Conservation (phyloP, 2,329 filamentous ascomycete genomes). For the Paracoccidioides brasiliensis region DNA sequence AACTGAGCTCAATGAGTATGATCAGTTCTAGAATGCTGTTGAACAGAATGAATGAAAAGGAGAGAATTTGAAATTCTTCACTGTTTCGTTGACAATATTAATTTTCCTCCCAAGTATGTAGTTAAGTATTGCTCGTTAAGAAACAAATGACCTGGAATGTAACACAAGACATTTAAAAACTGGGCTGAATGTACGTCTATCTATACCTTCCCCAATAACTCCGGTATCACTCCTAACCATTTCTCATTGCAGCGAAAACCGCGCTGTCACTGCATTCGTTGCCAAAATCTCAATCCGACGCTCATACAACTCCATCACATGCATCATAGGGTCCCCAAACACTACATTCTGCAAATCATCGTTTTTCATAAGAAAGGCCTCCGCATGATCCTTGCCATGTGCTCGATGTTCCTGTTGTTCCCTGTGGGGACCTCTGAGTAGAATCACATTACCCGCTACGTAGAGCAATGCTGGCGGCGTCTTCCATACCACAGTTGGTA, state of each 20-base stretch:
- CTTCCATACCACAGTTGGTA: slow-evolving; percentile 40
- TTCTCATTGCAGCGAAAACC: slow-evolving; percentile 8
- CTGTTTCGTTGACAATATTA: too few species aligned
- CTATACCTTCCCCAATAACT: not conserved
- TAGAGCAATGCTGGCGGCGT: slow-evolving; percentile 55
- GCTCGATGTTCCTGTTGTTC: slow-evolving; percentile 29
- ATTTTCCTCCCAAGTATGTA: too few species aligned
- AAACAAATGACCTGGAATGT: not conserved
- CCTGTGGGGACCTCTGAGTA: slow-evolving; percentile 40
- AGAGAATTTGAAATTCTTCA: too few species aligned
- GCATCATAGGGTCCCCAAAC: slow-evolving; percentile 70
- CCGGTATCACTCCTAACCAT: not conserved
- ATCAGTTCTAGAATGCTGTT: too few species aligned
- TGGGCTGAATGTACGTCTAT: not conserved
- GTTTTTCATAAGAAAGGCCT: slow-evolving; percentile 56
- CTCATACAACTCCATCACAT: slow-evolving; percentile 68
- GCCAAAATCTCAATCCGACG: slow-evolving; percentile 58
- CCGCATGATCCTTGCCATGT: slow-evolving; percentile 45
- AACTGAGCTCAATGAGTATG: too few species aligned
- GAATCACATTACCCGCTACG: slow-evolving; percentile 55
- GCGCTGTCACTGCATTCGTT: slow-evolving; percentile 50
- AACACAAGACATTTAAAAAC: not conserved
- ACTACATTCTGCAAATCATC: slow-evolving; percentile 55
- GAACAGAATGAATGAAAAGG: too few species aligned
- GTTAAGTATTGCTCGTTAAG: too few species aligned